Evolutionary conservation across 2,329 filamentous ascomycete species (phyloP).

Genomic region (Nectriaceae sp.): DNA sequence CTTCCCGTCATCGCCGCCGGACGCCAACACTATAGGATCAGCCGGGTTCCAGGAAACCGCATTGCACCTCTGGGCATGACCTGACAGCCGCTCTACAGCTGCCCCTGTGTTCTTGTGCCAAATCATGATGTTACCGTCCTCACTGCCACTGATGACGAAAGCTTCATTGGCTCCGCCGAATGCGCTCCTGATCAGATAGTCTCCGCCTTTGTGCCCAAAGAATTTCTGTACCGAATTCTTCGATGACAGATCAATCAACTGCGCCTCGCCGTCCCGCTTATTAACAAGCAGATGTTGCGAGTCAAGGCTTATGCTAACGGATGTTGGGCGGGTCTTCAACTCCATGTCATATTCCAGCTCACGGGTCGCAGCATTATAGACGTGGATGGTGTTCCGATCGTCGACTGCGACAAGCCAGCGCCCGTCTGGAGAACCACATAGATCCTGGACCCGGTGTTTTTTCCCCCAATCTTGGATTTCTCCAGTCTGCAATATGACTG

Average conservation of each 20-base stretch:
- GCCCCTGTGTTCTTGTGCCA: slow-evolving; percentile 86
- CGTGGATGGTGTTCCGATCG: slow-evolving; percentile 67
- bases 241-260: slow-evolving; percentile 76
- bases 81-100: slow-evolving; percentile 74
- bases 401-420: slow-evolving; percentile 79
- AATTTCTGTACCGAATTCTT: slow-evolving; percentile 74
- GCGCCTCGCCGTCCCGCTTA: slow-evolving; percentile 73
- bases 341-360: slow-evolving; percentile 75
- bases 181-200: slow-evolving; percentile 77
- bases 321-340: slow-evolving; percentile 68
- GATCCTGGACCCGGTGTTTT: slow-evolving; percentile 77
- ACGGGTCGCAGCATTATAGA: slow-evolving; percentile 78
- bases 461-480: slow-evolving; percentile 66
- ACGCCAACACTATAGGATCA: slow-evolving; percentile 83
- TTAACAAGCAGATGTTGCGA: slow-evolving; percentile 83
- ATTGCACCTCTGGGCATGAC: slow-evolving; percentile 79
- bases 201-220: slow-evolving; percentile 71
- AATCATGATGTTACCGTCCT: slow-evolving; percentile 77
- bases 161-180: slow-evolving; percentile 92
- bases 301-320: slow-evolving; percentile 78
- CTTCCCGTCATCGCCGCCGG: slow-evolving; percentile 82
- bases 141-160: slow-evolving; percentile 89
- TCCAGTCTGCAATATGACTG: slow-evolving; percentile 68
- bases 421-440: slow-evolving; percentile 81
- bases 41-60: slow-evolving; percentile 86